Evolutionary conservation across 163 green algal species (phyloP).

Genomic region (Scenedesmus sp.): DNA sequence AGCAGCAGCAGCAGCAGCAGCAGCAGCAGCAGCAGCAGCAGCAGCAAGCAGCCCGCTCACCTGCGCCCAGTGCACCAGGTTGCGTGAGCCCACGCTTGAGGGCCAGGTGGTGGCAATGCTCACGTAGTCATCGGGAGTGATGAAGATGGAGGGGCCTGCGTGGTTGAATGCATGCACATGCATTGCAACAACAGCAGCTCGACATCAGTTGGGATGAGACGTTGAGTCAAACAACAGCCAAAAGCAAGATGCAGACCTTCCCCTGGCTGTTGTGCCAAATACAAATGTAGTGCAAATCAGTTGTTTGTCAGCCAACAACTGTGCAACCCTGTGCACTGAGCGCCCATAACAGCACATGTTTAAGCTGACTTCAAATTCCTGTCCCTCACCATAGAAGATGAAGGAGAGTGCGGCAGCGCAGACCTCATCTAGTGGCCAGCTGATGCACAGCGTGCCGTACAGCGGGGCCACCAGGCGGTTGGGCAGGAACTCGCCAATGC

Average conservation of each 20-base stretch:
- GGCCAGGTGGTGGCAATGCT: constrained; percentile 40
- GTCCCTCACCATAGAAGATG: constrained; percentile 34
- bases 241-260: too few relatives aligned
- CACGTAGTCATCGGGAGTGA: constrained; percentile 40
- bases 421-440: constrained; percentile 9
- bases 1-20: too few relatives aligned
- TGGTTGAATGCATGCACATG: not conserved
- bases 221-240: too few relatives aligned
- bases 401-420: constrained; percentile 25
- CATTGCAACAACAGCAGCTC: not conserved
- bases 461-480: constrained; percentile 32
- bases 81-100: constrained; percentile 18
- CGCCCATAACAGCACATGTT: not conserved
- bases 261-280: too few relatives aligned
- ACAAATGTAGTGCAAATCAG: not conserved
- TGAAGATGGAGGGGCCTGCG: constrained; percentile 21
- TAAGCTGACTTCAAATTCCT: not conserved
- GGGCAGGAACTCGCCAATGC: constrained; percentile 42
- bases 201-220: too few relatives aligned
- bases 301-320: not conserved
- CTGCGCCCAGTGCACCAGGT: constrained; percentile 48
- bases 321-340: not conserved
- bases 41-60: not conserved
- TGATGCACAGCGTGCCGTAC: constrained; percentile 4
- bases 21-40: not conserved